A percentile compares a stretch with the other conserved stretches of the same genome.
Conservation (phyloP, 1,284 basidiomycete species). For the Trametes sp. region DNA sequence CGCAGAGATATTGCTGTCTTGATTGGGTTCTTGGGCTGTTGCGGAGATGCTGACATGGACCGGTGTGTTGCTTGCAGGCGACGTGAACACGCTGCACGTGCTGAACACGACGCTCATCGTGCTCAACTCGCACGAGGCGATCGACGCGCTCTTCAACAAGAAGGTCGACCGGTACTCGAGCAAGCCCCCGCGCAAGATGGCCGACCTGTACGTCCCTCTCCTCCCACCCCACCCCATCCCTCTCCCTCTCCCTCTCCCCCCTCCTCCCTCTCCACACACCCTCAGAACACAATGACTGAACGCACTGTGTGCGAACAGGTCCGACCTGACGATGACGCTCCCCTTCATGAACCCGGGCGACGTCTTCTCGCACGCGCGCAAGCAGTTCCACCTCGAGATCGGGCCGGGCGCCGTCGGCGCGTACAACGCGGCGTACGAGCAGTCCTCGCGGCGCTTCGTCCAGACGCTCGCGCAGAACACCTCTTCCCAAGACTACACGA, state of each 20-base stretch:
- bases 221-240: no score
- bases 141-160: slow-evolving; percentile 39
- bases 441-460: slow-evolving; percentile 23
- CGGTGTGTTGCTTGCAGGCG: slow-evolving; percentile 16
- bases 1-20: background rate
- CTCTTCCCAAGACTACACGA: slow-evolving; percentile 14
- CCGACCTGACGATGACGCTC: slow-evolving; percentile 30
- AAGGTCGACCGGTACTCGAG: slow-evolving; percentile 34
- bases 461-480: slow-evolving; percentile 21
- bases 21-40: no score
- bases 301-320: slow-evolving; percentile 2
- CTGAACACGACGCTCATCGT: slow-evolving; percentile 34
- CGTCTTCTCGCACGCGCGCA: slow-evolving; percentile 28
- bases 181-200: slow-evolving; percentile 34
- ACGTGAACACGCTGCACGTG: slow-evolving; percentile 34
- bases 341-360: slow-evolving; percentile 35
- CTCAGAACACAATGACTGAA: no score
- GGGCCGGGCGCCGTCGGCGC: slow-evolving; percentile 17
- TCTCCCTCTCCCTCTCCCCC: no score
- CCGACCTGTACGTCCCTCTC: slow-evolving; percentile 27
- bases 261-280: background rate
- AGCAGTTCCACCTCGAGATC: slow-evolving; percentile 32
- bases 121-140: slow-evolving; percentile 38
- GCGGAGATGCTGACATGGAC: background rate
- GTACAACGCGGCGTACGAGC: slow-evolving; percentile 31